Evolutionary conservation across 805 yeast genomes (phyloP).

Genomic region (Zygoascus biomembranicola): DNA sequence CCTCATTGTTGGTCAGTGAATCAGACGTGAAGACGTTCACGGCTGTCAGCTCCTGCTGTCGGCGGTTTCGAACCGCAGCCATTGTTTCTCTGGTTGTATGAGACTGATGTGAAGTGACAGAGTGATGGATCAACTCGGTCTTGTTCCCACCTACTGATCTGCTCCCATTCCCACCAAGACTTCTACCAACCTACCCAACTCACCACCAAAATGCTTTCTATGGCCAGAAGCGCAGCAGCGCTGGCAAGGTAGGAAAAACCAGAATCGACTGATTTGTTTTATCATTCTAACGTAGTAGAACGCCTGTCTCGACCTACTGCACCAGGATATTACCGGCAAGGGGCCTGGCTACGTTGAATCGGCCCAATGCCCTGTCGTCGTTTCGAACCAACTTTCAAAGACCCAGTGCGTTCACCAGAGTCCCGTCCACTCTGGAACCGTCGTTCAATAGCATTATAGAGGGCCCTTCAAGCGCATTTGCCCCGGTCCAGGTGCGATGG

Average conservation of each 20-base stretch:
- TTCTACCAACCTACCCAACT: neutral
- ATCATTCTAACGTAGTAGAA: neutral
- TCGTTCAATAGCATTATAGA: neutral
- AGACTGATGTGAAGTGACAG: neutral
- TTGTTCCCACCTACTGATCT: neutral
- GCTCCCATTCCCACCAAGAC: no score
- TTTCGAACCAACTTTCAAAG: neutral
- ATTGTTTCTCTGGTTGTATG: neutral
- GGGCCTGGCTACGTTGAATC: neutral
- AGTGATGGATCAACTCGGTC: neutral
- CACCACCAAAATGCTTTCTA: neutral
- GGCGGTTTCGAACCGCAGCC: slow-evolving; percentile 3
- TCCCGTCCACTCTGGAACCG: neutral
- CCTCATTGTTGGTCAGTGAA: slow-evolving; percentile 32
- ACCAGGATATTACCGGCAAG: neutral
- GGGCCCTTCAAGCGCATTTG: neutral
- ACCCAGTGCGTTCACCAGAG: neutral
- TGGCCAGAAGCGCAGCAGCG: neutral
- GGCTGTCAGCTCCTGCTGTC: slow-evolving; percentile 14
- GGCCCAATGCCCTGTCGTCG: slow-evolving; percentile 1
- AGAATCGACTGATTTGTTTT: neutral
- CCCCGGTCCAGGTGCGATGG: slow-evolving; percentile 50
- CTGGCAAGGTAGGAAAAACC: neutral
- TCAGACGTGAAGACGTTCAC: slow-evolving; percentile 8
- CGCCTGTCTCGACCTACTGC: neutral